A percentile compares a stretch with the other conserved stretches of the same genome.
These are phyloP conservation scores for Apiospora koreana DNA, from an alignment of 2,329 filamentous ascomycete species.

Conservation along the genomic window DNA sequence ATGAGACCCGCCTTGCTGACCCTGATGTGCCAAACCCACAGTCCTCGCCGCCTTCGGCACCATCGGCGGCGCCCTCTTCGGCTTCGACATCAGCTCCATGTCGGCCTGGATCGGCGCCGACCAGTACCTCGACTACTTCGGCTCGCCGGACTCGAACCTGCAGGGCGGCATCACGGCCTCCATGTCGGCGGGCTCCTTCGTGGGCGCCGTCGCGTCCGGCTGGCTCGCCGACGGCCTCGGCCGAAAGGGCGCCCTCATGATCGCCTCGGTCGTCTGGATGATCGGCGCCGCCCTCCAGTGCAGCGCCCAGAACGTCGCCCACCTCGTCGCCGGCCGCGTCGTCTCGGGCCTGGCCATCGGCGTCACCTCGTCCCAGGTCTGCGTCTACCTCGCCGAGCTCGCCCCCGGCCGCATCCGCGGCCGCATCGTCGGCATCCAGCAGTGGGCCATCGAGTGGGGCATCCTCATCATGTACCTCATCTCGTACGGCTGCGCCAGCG, in stretches of 20 bases:
- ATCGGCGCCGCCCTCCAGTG: conserved; percentile 59
- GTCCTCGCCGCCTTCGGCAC: conserved; percentile 41
- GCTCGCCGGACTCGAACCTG: conserved; percentile 42
- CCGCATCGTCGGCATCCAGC: conserved; percentile 67
- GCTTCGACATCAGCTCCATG: conserved; percentile 30
- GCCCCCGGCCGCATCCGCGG: conserved; percentile 58
- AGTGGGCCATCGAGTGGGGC: conserved; percentile 69
- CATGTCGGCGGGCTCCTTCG: conserved; percentile 49
- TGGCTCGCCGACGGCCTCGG: conserved; percentile 46
- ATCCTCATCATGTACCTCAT: conserved; percentile 70
- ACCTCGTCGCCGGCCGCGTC: conserved; percentile 52
- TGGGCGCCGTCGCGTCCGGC: conserved; percentile 46
- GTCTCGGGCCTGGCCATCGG: conserved; percentile 65
- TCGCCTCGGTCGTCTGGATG: conserved; percentile 46
- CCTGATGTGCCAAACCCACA: conserved; percentile 19
- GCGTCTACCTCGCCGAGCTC: conserved; percentile 67
- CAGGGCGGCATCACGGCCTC: conserved; percentile 51
- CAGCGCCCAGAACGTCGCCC: conserved; percentile 55
- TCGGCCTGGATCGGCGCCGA: conserved; percentile 50
- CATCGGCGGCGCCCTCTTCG: conserved; percentile 40
- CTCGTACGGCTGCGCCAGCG: conserved; percentile 61
- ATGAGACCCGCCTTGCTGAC: background rate
- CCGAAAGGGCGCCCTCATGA: conserved; percentile 39
- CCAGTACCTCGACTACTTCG: conserved; percentile 51
- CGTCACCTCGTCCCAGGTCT: conserved; percentile 64